These are phyloP conservation scores for Picea engelmannii DNA, from an alignment of 83 land plant species.

Conservation along the genomic window DNA sequence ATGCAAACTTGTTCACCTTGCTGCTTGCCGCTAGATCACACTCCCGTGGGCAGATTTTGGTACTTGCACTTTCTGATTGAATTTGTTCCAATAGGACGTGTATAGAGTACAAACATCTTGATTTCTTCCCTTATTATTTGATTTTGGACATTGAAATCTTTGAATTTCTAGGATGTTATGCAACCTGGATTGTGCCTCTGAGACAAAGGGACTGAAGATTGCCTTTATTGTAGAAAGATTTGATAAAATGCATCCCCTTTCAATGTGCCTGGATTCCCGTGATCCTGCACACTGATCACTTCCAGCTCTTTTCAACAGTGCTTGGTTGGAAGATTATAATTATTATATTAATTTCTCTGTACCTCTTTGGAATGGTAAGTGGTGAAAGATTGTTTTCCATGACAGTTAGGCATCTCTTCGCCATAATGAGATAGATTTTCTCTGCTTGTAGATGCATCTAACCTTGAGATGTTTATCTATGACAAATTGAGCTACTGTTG, in stretches of 20 bases:
- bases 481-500: background rate
- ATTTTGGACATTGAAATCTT: background rate
- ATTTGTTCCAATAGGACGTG: background rate
- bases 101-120: background rate
- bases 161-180: background rate
- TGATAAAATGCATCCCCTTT: background rate
- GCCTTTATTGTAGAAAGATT: background rate
- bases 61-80: background rate
- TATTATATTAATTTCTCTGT: background rate
- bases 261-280: background rate
- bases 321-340: background rate
- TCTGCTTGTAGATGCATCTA: background rate
- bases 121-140: background rate
- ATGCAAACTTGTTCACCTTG: no score
- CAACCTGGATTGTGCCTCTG: background rate
- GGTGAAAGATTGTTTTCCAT: background rate
- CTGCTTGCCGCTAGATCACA: no score
- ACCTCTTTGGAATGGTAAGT: background rate
- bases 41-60: no score
- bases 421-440: background rate
- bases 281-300: no score
- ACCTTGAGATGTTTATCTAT: background rate
- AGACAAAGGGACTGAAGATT: background rate
- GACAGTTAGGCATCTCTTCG: background rate
- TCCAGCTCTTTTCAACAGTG: background rate